Base-by-base conservation (phyloP, 495 filamentous ascomycete genomes). In the Thozetella sp. region DNA sequence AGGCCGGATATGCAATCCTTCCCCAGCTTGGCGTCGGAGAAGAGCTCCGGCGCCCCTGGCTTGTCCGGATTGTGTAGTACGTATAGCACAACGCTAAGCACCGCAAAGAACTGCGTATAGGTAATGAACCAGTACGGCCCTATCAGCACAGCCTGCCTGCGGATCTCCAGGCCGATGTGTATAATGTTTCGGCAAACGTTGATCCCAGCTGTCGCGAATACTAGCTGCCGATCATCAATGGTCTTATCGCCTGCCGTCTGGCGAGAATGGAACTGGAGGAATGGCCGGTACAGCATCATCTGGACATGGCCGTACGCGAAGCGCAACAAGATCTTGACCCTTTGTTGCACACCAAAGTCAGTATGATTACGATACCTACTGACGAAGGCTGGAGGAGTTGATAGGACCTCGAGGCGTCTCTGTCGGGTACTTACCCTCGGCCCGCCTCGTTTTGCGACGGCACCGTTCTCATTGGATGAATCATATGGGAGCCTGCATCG, bases 111-210 rank as follows among this genome's bases (percentile, higher is more conserved):
- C 17, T 92, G 91, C 2, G 95, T 96, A 64, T 97, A 98, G 76
- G 97, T 92, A 53, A 90, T 91, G 65, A 97, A 97, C 95, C 95
- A 99, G 74, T 93, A 97, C 0, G 93, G 91, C 0, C 95, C 95
- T 63, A 91, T 90, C 22, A 99, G 83, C 12, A 96, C 80, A 0
- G 88, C 88, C 63, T 87, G 83, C 66, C 87, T 90, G 60, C 93
- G 92, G 87, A 99, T 97, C 62, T 95, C 90, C 25, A 86, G 86
- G 2, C 90, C 91, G 58, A 97, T 95, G 71, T 97, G 94, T 30
- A 98, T 86, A 56, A 99, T 95, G 66, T 97, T 98, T 25, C 95
- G 86, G 22, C 93, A 93, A 1, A 97, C 92, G 64, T 88, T 92
- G 55, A 99, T 89, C 58, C 92, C 95, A 2, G 93, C 91, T 17